Evolutionary conservation across 73 alveolate genomes (phyloP).

Genomic region (Blepharisma japonicum): DNA sequence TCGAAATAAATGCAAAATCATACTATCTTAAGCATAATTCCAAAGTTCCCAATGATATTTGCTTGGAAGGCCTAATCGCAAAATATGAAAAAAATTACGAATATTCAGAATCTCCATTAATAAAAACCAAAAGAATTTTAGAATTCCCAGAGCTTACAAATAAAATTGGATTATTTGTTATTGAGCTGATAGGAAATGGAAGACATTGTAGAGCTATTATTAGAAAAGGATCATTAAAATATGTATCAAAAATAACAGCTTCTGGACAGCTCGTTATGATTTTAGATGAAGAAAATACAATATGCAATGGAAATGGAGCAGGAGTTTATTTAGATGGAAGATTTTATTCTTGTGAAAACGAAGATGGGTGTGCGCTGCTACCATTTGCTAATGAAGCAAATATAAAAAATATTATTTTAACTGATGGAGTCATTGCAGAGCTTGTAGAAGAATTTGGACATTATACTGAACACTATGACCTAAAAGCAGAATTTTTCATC

Average conservation of each 20-base stretch:
- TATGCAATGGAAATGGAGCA: slow-evolving; percentile 60
- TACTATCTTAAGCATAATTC: slow-evolving; percentile 68
- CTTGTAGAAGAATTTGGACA: slow-evolving; percentile 60
- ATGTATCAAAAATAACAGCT: slow-evolving; percentile 67
- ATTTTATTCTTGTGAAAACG: slow-evolving; percentile 58
- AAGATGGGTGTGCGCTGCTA: slow-evolving; percentile 65
- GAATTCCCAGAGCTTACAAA: slow-evolving; percentile 67
- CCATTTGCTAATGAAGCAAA: slow-evolving; percentile 55
- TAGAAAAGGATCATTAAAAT: slow-evolving; percentile 81
- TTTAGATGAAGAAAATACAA: slow-evolving; percentile 72
- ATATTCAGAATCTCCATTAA: slow-evolving; percentile 50
- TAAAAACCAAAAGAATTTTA: slow-evolving; percentile 49
- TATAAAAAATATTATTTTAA: slow-evolving; percentile 59
- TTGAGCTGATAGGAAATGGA: slow-evolving; percentile 90
- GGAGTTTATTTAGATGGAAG: slow-evolving; percentile 64
- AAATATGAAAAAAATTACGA: slow-evolving; percentile 51
- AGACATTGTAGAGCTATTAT: slow-evolving; percentile 73
- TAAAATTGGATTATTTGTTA: slow-evolving; percentile 80
- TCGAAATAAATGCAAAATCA: slow-evolving; percentile 77
- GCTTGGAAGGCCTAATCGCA: slow-evolving; percentile 85
- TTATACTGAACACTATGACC: slow-evolving; percentile 51
- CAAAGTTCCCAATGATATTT: slow-evolving; percentile 66
- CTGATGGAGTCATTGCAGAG: slow-evolving; percentile 77
- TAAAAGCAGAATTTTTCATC: slow-evolving; percentile 60
- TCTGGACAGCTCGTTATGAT: slow-evolving; percentile 83